Evolutionary conservation across 768 basidiomycete genomes (phyloP).

Genomic region (Collybia sordida): DNA sequence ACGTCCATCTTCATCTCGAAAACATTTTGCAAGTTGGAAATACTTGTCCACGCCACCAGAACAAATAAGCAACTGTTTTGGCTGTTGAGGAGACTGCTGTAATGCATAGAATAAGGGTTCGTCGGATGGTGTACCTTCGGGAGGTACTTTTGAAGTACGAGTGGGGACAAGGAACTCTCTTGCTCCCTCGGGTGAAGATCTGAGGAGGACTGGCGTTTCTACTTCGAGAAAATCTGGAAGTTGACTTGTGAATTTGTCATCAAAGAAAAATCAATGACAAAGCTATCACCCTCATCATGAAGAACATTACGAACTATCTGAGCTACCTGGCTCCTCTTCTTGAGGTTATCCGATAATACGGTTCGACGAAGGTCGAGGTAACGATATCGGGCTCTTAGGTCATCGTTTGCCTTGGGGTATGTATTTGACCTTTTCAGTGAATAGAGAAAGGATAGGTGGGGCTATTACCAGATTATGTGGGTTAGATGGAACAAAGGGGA

Average conservation of each 20-base stretch:
- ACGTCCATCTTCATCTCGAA: constrained; percentile 93
- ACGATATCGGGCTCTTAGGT: constrained; percentile 80
- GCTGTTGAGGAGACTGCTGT: constrained; percentile 94
- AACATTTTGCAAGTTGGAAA: constrained; percentile 92
- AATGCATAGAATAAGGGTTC: constrained; percentile 78
- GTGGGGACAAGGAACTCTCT: constrained; percentile 91
- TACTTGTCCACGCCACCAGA: constrained; percentile 90
- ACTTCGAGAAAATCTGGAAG: constrained; percentile 84
- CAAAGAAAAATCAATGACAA: constrained; percentile 6
- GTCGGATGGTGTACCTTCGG: constrained; percentile 14
- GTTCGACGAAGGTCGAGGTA: constrained; percentile 86
- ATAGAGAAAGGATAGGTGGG: constrained; percentile 5
- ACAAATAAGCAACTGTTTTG: constrained; percentile 89
- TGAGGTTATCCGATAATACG: constrained; percentile 73
- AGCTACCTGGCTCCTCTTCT: constrained; percentile 79
- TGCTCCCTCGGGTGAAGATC: constrained; percentile 93
- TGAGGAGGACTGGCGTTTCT: constrained; percentile 88
- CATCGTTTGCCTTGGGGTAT: constrained; percentile 71
- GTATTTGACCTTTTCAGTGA: not conserved
- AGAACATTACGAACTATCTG: constrained; percentile 73
- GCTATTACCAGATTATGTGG: constrained; percentile 67
- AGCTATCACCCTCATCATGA: constrained; percentile 60
- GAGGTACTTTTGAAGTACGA: constrained; percentile 41
- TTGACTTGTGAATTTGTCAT: not conserved
- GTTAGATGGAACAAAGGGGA: constrained; percentile 89